These are phyloP conservation scores for Termitomyces sp. DNA, from an alignment of 768 basidiomycete species.

Conservation along the genomic window DNA sequence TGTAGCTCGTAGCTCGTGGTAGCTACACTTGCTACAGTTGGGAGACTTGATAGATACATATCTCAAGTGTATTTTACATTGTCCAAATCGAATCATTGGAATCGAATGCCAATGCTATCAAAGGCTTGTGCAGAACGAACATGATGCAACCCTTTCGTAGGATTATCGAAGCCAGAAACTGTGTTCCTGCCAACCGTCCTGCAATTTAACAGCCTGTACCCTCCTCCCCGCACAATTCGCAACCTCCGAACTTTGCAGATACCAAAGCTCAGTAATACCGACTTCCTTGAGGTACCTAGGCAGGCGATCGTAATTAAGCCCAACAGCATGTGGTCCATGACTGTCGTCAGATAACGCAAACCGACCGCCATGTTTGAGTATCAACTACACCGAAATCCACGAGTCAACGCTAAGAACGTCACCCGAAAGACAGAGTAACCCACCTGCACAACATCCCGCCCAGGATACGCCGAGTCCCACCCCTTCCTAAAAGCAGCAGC, in stretches of 20 bases:
- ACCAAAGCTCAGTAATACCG: conserved; percentile 65
- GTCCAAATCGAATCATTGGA: neutral
- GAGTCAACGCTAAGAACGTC: neutral
- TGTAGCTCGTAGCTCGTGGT: neutral
- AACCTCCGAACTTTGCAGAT: conserved; percentile 34
- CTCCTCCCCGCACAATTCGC: conserved; percentile 43
- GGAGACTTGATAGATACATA: neutral
- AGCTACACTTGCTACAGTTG: neutral
- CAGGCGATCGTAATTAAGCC: conserved; percentile 72
- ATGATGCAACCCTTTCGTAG: neutral
- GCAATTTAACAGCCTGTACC: conserved; percentile 36
- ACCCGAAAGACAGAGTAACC: conserved; percentile 9
- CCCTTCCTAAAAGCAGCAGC: conserved; percentile 90
- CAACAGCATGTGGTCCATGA: conserved; percentile 85
- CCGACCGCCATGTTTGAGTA: conserved; percentile 61
- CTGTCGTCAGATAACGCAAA: conserved; percentile 94
- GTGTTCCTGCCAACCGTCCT: conserved; percentile 53
- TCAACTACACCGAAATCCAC: conserved; percentile 43
- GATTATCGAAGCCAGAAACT: conserved; percentile 44
- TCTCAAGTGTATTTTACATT: neutral
- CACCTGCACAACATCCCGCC: conserved; percentile 68
- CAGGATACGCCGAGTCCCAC: conserved; percentile 85
- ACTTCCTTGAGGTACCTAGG: conserved; percentile 55
- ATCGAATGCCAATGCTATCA: neutral
- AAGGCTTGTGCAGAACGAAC: neutral